Evolutionary conservation across 2,329 filamentous ascomycete species (phyloP).

Genomic region (Aspergillus sp.): DNA sequence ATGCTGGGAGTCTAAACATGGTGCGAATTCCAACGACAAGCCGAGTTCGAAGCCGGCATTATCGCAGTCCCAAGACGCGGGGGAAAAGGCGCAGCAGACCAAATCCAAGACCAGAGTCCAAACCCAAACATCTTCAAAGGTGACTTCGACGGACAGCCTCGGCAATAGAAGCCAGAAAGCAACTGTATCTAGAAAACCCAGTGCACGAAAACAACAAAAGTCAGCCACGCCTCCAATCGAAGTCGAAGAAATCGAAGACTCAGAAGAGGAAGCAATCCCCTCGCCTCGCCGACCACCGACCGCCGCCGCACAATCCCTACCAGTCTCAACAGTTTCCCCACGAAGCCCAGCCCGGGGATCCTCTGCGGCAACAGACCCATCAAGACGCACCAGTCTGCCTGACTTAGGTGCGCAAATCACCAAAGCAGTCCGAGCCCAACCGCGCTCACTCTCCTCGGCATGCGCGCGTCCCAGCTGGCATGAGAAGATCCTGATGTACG

Average conservation of each 20-base stretch:
- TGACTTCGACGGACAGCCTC: too few species aligned
- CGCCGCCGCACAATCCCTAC: constrained; percentile 5
- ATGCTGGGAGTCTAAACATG: constrained; percentile 58
- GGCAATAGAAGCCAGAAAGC: too few species aligned
- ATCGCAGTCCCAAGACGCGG: neutral
- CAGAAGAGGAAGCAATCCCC: constrained; percentile 25
- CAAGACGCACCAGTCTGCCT: constrained; percentile 15
- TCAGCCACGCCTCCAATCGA: constrained; percentile 3
- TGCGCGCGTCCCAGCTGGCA: constrained; percentile 58
- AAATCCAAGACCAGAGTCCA: constrained; percentile 6
- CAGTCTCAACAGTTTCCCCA: constrained; percentile 5
- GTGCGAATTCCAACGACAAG: constrained; percentile 9
- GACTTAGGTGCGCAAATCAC: constrained; percentile 42
- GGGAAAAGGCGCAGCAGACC: constrained; percentile 1
- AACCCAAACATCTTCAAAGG: constrained; percentile 3
- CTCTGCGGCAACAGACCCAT: neutral
- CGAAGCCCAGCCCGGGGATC: constrained; percentile 1
- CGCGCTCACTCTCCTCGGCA: constrained; percentile 23
- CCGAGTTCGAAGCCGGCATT: neutral
- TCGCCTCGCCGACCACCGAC: constrained; percentile 18
- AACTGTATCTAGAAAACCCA: neutral
- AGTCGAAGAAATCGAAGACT: constrained; percentile 31
- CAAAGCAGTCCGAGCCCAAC: constrained; percentile 36
- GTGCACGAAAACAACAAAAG: neutral
- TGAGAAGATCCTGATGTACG: constrained; percentile 89